A percentile compares a stretch with the other conserved stretches of the same genome.
These are phyloP conservation scores for Otatea glauca DNA, from an alignment of 176 grass and related monocot genomes.

Conservation along the genomic window DNA sequence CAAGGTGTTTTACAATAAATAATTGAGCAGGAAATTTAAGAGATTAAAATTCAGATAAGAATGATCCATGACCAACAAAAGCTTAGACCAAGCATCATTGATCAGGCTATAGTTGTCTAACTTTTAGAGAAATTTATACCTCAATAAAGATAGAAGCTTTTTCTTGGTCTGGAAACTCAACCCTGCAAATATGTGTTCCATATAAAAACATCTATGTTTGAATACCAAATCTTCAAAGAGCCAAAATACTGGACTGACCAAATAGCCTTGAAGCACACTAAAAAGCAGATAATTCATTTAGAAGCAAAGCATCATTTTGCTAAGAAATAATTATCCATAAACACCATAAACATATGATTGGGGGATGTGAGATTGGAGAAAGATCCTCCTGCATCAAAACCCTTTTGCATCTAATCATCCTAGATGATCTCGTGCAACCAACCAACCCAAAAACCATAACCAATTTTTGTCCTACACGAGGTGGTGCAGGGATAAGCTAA, in stretches of 20 bases:
- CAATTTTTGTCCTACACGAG: constrained; percentile 8
- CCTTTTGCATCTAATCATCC: constrained; percentile 41
- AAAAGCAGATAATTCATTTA: constrained; percentile 4
- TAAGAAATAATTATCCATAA: constrained; percentile 15
- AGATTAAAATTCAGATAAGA: constrained; percentile 24
- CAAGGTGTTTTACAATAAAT: constrained; percentile 14
- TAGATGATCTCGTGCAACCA: neutral
- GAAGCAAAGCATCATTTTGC: neutral
- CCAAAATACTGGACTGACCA: neutral
- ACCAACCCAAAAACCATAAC: constrained; percentile 29
- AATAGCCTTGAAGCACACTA: constrained; percentile 29
- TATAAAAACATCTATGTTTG: constrained; percentile 41
- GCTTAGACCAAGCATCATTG: constrained; percentile 36
- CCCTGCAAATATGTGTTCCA: constrained; percentile 56
- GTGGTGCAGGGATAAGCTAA: constrained; percentile 33
- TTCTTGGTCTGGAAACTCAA: constrained; percentile 86
- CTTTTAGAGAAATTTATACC: constrained; percentile 50
- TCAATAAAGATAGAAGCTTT: constrained; percentile 83
- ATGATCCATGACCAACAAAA: constrained; percentile 9
- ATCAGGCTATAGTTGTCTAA: constrained; percentile 32
- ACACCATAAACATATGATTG: neutral
- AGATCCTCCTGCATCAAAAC: constrained; percentile 11
- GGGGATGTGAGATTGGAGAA: neutral
- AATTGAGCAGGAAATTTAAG: neutral
- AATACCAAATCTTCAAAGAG: constrained; percentile 20